These are phyloP conservation scores for Acanthamoeba triangularis DNA, from an alignment of 208 protist species.

Conservation along the genomic window DNA sequence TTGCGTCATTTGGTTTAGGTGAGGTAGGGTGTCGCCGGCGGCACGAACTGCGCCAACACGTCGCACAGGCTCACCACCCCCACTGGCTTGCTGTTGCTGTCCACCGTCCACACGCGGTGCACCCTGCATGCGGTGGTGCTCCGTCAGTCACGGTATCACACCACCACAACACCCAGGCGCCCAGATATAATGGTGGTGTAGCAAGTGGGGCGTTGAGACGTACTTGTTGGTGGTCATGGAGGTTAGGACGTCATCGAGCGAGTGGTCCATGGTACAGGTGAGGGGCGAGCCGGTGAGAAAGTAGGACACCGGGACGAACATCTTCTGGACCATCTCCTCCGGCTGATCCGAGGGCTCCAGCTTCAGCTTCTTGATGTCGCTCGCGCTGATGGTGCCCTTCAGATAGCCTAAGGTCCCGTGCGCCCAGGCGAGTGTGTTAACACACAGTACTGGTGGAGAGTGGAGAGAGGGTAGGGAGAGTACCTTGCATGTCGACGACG, in stretches of 20 bases:
- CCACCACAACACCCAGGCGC: too few species aligned
- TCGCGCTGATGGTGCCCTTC: conserved; percentile 33
- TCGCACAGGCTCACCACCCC: conserved; percentile 15
- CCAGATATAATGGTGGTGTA: too few species aligned
- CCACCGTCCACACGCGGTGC: conserved; percentile 26
- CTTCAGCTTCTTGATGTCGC: background rate
- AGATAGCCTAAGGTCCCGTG: background rate
- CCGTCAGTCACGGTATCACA: too few species aligned
- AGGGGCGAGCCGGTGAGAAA: background rate
- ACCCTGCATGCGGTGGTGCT: background rate
- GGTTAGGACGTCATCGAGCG: background rate
- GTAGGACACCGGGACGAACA: conserved; percentile 13
- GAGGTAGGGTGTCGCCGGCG: background rate
- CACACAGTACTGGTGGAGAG: background rate
- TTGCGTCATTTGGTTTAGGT: background rate
- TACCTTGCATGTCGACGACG: background rate
- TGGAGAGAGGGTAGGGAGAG: background rate
- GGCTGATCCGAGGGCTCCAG: background rate
- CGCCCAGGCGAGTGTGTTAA: too few species aligned
- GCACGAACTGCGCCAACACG: background rate
- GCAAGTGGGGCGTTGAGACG: background rate
- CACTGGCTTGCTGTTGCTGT: conserved; percentile 23
- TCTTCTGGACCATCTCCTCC: conserved; percentile 17
- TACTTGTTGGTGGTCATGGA: background rate
- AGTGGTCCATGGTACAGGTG: conserved; percentile 16